phyloP scores from a whole-genome alignment of 805 yeast species.

The Ogataea pini region DNA sequence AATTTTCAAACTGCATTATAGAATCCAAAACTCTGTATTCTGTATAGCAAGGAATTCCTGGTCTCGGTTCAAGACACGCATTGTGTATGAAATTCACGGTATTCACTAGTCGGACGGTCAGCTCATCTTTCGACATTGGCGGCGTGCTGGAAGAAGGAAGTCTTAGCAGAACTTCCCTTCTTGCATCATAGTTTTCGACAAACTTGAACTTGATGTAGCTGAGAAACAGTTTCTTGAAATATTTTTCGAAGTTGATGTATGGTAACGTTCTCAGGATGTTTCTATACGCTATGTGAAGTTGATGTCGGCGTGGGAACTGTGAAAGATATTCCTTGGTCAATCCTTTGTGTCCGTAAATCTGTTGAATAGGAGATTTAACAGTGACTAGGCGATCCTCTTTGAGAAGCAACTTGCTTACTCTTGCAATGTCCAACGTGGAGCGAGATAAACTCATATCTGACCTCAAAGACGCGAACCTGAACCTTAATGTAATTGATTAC shows the following conservation, averaged over 20 bases:
- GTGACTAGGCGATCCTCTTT: conserved; percentile 6
- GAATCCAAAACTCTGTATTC: conserved; percentile 22
- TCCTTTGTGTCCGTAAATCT: conserved; percentile 27
- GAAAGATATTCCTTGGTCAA: conserved; percentile 16
- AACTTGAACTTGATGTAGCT: conserved; percentile 22
- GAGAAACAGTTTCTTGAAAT: conserved; percentile 9
- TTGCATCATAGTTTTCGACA: conserved; percentile 25
- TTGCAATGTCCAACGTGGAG: too few relatives aligned
- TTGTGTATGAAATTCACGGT: conserved; percentile 31
- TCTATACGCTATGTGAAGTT: conserved; percentile 22
- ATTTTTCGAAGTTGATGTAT: conserved; percentile 13
- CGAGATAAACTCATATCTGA: neutral
- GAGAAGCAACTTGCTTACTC: neutral
- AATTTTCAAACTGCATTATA: conserved; percentile 26
- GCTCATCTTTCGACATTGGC: conserved; percentile 9
- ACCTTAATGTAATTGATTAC: too few relatives aligned
- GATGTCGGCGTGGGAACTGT: conserved; percentile 8
- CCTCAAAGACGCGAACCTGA: too few relatives aligned
- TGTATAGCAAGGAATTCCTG: neutral
- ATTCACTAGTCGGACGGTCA: conserved; percentile 21
- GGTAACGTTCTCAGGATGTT: conserved; percentile 21
- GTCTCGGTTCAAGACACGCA: conserved; percentile 19
- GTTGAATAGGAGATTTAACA: conserved; percentile 17
- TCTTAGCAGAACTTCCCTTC: conserved; percentile 14
- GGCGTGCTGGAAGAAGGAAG: conserved; percentile 4